Conservation (phyloP, 192 early-diverging fungal species). For the Entomortierella lignicola region DNA sequence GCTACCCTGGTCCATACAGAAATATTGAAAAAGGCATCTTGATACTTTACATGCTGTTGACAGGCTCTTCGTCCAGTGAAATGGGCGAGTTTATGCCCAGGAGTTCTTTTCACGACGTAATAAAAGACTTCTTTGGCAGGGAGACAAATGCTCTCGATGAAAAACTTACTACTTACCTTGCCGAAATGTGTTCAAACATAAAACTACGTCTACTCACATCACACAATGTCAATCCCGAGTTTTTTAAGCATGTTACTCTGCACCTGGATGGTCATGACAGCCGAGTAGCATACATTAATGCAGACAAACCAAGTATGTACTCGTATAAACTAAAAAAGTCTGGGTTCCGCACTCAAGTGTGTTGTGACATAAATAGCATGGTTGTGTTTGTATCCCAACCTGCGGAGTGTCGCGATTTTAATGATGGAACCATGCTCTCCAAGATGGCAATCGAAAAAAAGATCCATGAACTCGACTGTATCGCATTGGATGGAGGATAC, state of each 20-base stretch:
- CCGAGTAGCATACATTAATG: constrained; percentile 17
- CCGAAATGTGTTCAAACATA: too few relatives aligned
- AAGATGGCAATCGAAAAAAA: constrained; percentile 25
- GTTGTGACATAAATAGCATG: constrained; percentile 11
- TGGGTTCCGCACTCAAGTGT: constrained; percentile 26
- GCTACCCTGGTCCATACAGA: neutral
- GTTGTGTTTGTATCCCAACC: neutral
- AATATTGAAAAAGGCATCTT: constrained; percentile 3
- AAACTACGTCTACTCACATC: too few relatives aligned
- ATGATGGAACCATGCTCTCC: constrained; percentile 26
- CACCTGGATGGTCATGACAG: neutral
- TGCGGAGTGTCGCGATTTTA: neutral
- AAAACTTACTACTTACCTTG: too few relatives aligned
- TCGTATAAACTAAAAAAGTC: constrained; percentile 16
- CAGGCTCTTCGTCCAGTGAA: neutral
- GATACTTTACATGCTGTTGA: neutral
- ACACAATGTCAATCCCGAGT: too few relatives aligned
- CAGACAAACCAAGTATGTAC: constrained; percentile 28
- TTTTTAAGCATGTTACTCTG: neutral
- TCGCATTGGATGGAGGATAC: constrained; percentile 20
- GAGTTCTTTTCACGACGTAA: neutral
- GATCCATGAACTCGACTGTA: constrained; percentile 31
- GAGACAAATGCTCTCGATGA: too few relatives aligned
- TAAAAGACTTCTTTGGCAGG: neutral
- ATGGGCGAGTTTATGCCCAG: neutral